Evolutionary conservation across 2,329 filamentous ascomycete genomes (phyloP), one percentile per base, ranked within the genome.

Genomic region (Paraconiothyrium brasiliense): DNA sequence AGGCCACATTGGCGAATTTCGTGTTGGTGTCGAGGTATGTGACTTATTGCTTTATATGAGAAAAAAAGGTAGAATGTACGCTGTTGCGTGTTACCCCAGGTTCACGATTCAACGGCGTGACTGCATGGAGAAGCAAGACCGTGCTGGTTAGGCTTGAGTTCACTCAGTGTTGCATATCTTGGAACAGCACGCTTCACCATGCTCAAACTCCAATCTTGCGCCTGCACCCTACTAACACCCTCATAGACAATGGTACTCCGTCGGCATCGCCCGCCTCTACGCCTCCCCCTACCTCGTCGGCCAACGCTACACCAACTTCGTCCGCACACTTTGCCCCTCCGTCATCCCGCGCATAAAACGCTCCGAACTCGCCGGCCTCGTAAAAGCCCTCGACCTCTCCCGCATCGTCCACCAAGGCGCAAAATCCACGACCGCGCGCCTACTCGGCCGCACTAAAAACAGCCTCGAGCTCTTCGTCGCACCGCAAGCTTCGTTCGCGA

Each of bases 361-460:
- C 58, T 83, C 80, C 54, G 81, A 82, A 14, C 67, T 84, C 44
- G 82, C 84, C 0, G 76, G 76, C n/a, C 73, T 87, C 48, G 84
- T 90, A 14, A 82, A 81, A 39, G 71, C 76, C 11, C 78, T 90
- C 41, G 80, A 88, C 67, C 80, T 90, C 74, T 80, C 81, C 11
- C 67, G 73, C 44, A 82, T 90, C 16, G 86, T 89, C 2, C 86
- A 89, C 67, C 84, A 89, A 66, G 85, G 85, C 62, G 84, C 81
- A 59, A 87, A 85, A 66, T 85, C 84, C 54, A 74, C 83, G 10
- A 89, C 87, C 0, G 85, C 86, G 22, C 82, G 86, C 35, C 73
- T 89, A 8, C 76, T 89, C 3, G 81, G 84, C 27, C 79, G 85
- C 54, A 82, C 85, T 1, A 88, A 86, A 63, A 73, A 76, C 6